A percentile compares a stretch with the other conserved stretches of the same genome.
Evolutionary conservation across 495 filamentous ascomycete species (phyloP).

Genomic region (Alectoria sarmentosa): DNA sequence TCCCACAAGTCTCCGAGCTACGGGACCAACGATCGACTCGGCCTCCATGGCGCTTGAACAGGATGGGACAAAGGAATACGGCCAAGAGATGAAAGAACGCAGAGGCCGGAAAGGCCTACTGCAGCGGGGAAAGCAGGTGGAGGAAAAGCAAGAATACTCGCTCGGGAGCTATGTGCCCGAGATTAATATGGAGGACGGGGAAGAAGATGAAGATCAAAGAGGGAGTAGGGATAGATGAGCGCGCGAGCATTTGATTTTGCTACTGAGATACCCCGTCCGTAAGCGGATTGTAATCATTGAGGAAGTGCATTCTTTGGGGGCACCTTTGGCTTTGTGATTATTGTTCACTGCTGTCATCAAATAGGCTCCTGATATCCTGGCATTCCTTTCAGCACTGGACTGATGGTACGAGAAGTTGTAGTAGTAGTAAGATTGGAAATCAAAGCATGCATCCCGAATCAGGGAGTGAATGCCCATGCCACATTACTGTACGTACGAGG

Average conservation of each 20-base stretch:
- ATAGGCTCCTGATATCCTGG: too few species aligned
- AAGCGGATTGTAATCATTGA: background rate
- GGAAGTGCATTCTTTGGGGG: slow-evolving; percentile 1
- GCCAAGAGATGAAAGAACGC: slow-evolving; percentile 22
- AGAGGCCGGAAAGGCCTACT: slow-evolving; percentile 8
- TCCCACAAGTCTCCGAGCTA: slow-evolving; percentile 16
- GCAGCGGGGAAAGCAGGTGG: background rate
- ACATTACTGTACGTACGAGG: too few species aligned
- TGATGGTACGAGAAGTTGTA: background rate
- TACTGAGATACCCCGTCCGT: slow-evolving; percentile 14
- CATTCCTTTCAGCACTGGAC: background rate
- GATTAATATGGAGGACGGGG: slow-evolving; percentile 25
- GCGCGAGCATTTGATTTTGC: slow-evolving; percentile 1
- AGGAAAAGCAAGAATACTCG: slow-evolving; percentile 9
- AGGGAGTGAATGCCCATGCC: too few species aligned
- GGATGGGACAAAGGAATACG: slow-evolving; percentile 6
- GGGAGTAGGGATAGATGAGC: slow-evolving; percentile 2
- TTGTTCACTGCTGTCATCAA: background rate
- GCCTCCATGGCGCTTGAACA: slow-evolving; percentile 9
- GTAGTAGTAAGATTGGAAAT: too few species aligned
- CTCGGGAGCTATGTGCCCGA: slow-evolving; percentile 20
- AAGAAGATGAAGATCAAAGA: slow-evolving; percentile 18
- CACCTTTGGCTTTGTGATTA: background rate
- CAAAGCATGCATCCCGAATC: too few species aligned
- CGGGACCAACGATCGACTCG: slow-evolving; percentile 2